Evolutionary conservation across 305 asterid genomes (phyloP), one percentile per base, ranked within the genome.

Genomic region (Fraxinus albicans): DNA sequence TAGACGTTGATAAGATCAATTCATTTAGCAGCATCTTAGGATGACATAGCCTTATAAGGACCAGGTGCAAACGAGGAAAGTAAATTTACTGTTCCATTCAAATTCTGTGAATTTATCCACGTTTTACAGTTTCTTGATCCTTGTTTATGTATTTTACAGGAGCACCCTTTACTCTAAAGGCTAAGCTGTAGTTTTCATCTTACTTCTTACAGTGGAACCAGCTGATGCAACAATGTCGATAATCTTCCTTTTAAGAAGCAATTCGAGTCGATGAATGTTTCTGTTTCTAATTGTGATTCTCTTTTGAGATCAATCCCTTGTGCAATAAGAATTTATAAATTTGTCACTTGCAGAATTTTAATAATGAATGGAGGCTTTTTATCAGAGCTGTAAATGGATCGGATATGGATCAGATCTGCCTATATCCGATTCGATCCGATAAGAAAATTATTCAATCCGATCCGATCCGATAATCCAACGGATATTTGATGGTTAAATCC

Each of bases 211-310:
- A 90, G 88, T 83, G 97, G 94, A 19, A 89, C 89, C 23, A 81
- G 89, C 2, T 95, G 98, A 91, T 93, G 98, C 88, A 84, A 84
- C 80, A 58, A 88, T 23, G 31, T 88, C 44, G 87, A 91, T 40
- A 94, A 92, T 88, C 85, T 84, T 80, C 81, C 79, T 10, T 69
- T 95, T 83, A 84, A 82, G 91, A 87, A 82, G 38, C 95, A 89
- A 47, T 91, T 91, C 73, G 75, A 80, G 79, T 86, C 90, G 0
- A 89, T 93, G 93, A 95, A 92, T 23, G 81, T 93, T 82, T 90
- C 98, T 38, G 88, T 93, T 84, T 77, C 92, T 44, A 86, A 34
- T 60, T 95, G 98, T 83, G 94, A 95, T 89, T 87, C 97, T 78
- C 81, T 91, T 78, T 81, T 95, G 42, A 91, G 91, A 87, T 91